phyloP scores from a whole-genome alignment of 371 early-diverging fungal species.

The Mucor lusitanicus region DNA sequence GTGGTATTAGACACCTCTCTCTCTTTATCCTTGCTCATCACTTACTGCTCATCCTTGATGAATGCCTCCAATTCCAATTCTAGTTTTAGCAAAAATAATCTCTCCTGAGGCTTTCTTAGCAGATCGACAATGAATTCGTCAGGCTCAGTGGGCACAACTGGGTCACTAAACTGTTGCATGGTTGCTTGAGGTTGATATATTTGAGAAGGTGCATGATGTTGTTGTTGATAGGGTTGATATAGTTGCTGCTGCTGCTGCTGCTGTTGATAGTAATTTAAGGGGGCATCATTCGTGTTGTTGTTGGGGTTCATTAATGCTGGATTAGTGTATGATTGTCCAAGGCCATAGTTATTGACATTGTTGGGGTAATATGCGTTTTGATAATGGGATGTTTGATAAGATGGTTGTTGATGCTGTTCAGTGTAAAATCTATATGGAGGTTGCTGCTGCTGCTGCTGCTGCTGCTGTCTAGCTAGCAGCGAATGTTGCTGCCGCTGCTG shows the following conservation, averaged over 20 bases:
- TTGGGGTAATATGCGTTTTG: background rate
- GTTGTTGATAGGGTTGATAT: conserved; percentile 7
- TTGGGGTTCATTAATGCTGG: conserved; percentile 1
- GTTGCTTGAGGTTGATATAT: conserved; percentile 15
- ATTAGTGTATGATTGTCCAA: background rate
- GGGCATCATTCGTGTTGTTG: conserved; percentile 35
- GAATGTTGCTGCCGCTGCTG: background rate
- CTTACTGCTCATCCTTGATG: conserved; percentile 62
- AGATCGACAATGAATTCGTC: conserved; percentile 69
- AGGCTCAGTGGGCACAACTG: conserved; percentile 27
- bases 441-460: background rate
- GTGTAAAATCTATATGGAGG: background rate
- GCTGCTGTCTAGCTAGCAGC: background rate
- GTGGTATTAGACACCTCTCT: background rate
- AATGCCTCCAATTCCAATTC: conserved; percentile 71
- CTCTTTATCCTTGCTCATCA: background rate
- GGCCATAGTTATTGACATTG: background rate
- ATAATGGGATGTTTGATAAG: background rate
- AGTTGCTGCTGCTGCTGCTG: conserved; percentile 9
- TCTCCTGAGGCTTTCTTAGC: conserved; percentile 70
- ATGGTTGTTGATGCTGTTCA: background rate
- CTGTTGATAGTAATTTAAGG: conserved; percentile 37
- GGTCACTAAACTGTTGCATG: conserved; percentile 21
- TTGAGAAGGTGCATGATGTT: conserved; percentile 11
- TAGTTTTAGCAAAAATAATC: conserved; percentile 72